Evolutionary conservation across 1,139 yeast genomes (phyloP).

Genomic region (Sporopachydermia cereana): DNA sequence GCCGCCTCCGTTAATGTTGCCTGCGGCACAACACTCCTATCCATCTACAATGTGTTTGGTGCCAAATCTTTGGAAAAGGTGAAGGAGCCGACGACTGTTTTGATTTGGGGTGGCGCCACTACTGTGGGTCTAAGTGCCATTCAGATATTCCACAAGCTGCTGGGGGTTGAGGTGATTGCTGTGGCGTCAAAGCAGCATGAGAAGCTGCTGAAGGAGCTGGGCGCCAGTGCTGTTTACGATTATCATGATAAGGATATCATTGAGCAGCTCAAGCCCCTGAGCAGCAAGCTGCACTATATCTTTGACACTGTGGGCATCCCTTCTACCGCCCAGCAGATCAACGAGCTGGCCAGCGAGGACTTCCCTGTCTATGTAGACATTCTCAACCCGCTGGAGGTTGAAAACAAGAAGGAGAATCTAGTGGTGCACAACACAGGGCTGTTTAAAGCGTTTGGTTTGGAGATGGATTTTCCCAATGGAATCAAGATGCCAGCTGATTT

Average conservation of each 20-base stretch:
- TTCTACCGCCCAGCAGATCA: conserved; percentile 31
- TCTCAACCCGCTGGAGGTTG: conserved; percentile 19
- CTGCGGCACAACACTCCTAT: conserved; percentile 25
- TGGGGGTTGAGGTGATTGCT: conserved; percentile 42
- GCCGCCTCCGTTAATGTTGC: conserved; percentile 51
- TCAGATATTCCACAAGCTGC: conserved; percentile 35
- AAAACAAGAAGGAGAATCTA: conserved; percentile 16
- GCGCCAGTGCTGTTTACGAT: conserved; percentile 52
- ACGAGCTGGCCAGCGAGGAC: conserved; percentile 32
- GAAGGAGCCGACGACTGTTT: conserved; percentile 19
- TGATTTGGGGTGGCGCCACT: conserved; percentile 56
- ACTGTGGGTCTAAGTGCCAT: conserved; percentile 45
- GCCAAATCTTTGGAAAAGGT: conserved; percentile 22
- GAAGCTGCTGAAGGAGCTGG: conserved; percentile 32
- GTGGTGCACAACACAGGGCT: conserved; percentile 23
- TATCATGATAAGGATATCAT: conserved; percentile 45
- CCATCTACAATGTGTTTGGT: conserved; percentile 9
- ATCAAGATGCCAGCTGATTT: conserved; percentile 16
- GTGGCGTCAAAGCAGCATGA: conserved; percentile 39
- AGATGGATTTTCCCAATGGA: conserved; percentile 18
- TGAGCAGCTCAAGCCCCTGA: conserved; percentile 35
- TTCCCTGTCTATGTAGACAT: conserved; percentile 27
- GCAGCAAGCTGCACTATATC: conserved; percentile 36
- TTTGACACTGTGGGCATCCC: conserved; percentile 40
- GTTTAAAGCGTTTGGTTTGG: conserved; percentile 27